Conservation (phyloP, 2,329 filamentous ascomycete species). For the Phoma sp. region DNA sequence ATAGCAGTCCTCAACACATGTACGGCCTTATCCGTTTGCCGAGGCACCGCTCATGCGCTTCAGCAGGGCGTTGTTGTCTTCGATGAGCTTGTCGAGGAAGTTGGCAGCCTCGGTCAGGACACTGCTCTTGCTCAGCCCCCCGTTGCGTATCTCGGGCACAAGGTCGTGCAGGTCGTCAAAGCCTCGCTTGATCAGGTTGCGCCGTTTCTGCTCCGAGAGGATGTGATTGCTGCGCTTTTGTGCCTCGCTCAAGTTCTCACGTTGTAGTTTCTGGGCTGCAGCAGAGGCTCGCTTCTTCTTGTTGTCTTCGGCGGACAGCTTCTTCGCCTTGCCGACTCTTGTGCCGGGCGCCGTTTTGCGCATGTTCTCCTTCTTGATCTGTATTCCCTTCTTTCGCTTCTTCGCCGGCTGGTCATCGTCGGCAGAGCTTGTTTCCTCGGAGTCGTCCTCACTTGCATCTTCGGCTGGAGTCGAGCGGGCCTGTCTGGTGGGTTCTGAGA, state of each 20-base stretch:
- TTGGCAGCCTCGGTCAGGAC: constrained; percentile 77
- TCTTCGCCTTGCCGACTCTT: constrained; percentile 31
- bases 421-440: constrained; percentile 30
- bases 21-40: background rate
- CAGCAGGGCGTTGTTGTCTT: constrained; percentile 62
- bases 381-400: constrained; percentile 35
- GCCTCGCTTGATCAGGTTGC: constrained; percentile 80
- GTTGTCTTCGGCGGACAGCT: constrained; percentile 22
- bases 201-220: constrained; percentile 82
- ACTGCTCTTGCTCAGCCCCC: constrained; percentile 82
- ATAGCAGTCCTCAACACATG: too few species aligned
- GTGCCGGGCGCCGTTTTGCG: constrained; percentile 26
- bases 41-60: background rate
- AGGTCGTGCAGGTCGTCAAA: constrained; percentile 81
- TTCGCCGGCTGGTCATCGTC: constrained; percentile 33
- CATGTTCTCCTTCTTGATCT: constrained; percentile 18
- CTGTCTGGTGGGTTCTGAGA: constrained; percentile 17
- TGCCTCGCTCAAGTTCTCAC: constrained; percentile 72
- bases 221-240: constrained; percentile 89
- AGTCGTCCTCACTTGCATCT: constrained; percentile 28
- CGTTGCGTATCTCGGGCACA: constrained; percentile 75
- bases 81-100: constrained; percentile 75
- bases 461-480: constrained; percentile 7
- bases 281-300: constrained; percentile 40
- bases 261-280: constrained; percentile 36